A percentile compares a stretch with the other conserved stretches of the same genome.
These are phyloP conservation scores for Colletotrichum destructivum DNA, from an alignment of 2,329 filamentous ascomycete genomes.

Conservation along the genomic window DNA sequence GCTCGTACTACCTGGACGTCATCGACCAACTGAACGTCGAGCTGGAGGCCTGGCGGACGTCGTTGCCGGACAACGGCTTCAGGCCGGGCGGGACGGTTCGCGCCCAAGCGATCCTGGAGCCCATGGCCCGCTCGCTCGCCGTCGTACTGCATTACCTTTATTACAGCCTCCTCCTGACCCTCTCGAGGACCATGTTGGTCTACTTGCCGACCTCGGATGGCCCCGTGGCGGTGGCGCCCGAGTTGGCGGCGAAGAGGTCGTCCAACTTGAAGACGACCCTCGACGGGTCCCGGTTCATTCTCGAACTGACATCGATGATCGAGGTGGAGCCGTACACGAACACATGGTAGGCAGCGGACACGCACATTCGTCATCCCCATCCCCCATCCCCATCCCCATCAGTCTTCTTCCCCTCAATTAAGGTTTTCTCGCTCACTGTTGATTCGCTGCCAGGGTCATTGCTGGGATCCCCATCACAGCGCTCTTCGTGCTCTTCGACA, in stretches of 20 bases:
- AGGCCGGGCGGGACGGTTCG: slow-evolving; percentile 35
- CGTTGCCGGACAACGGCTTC: slow-evolving; percentile 45
- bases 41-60: slow-evolving; percentile 49
- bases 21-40: slow-evolving; percentile 49
- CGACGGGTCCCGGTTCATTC: slow-evolving; percentile 46
- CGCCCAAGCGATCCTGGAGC: slow-evolving; percentile 35
- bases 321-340: slow-evolving; percentile 50
- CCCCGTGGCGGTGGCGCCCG: slow-evolving; percentile 16
- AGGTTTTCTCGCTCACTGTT: neutral
- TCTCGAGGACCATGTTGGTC: slow-evolving; percentile 47
- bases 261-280: slow-evolving; percentile 45
- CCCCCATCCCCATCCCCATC: neutral
- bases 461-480: slow-evolving; percentile 55
- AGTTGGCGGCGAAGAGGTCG: slow-evolving; percentile 31
- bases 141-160: slow-evolving; percentile 49
- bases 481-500: slow-evolving; percentile 59
- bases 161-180: slow-evolving; percentile 47
- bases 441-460: slow-evolving; percentile 46
- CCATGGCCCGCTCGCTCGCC: slow-evolving; percentile 26
- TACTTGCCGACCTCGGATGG: slow-evolving; percentile 38
- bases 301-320: slow-evolving; percentile 49
- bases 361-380: no score
- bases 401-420: no score
- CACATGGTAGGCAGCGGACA: slow-evolving; percentile 45
- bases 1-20: slow-evolving; percentile 46